These are phyloP conservation scores for Termitomyces eurrhizus DNA, from an alignment of 768 basidiomycete genomes.

Conservation along the genomic window DNA sequence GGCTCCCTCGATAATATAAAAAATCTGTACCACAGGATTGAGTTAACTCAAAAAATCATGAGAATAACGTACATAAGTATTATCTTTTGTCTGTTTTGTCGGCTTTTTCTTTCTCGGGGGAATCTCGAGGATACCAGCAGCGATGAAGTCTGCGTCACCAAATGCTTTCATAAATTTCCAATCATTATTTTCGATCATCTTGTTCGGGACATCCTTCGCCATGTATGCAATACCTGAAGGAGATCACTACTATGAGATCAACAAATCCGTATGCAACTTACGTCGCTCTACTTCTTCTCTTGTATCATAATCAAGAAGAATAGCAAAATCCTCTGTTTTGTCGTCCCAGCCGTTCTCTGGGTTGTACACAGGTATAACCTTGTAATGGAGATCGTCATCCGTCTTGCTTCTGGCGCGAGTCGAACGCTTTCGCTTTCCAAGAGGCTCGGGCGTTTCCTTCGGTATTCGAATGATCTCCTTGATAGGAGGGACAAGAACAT, in stretches of 20 bases:
- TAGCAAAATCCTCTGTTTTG: conserved; percentile 59
- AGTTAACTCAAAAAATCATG: not conserved
- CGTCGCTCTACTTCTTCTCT: conserved; percentile 64
- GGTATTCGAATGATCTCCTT: conserved; percentile 55
- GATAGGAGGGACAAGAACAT: conserved; percentile 55
- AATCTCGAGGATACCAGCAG: conserved; percentile 83
- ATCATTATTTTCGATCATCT: conserved; percentile 1
- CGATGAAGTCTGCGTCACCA: conserved; percentile 87
- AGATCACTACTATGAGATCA: not conserved
- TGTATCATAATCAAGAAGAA: conserved; percentile 64
- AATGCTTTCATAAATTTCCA: conserved; percentile 94
- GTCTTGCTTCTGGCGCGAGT: conserved; percentile 48
- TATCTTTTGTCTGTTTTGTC: conserved; percentile 87
- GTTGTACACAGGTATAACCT: conserved; percentile 29
- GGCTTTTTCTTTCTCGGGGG: conserved; percentile 78
- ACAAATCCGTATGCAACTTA: conserved; percentile 35
- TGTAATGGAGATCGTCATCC: conserved; percentile 35
- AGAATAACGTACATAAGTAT: conserved; percentile 48
- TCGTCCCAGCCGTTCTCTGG: conserved; percentile 87
- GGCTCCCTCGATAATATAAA: conserved; percentile 81
- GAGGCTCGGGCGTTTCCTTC: conserved; percentile 31
- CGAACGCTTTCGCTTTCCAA: conserved; percentile 33
- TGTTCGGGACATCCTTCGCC: conserved; percentile 2
- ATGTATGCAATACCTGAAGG: conserved; percentile 21
- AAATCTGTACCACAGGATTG: conserved; percentile 28